These are phyloP conservation scores for Cyberlindnera euphorbiiphila DNA, from an alignment of 805 yeast genomes.

Conservation along the genomic window DNA sequence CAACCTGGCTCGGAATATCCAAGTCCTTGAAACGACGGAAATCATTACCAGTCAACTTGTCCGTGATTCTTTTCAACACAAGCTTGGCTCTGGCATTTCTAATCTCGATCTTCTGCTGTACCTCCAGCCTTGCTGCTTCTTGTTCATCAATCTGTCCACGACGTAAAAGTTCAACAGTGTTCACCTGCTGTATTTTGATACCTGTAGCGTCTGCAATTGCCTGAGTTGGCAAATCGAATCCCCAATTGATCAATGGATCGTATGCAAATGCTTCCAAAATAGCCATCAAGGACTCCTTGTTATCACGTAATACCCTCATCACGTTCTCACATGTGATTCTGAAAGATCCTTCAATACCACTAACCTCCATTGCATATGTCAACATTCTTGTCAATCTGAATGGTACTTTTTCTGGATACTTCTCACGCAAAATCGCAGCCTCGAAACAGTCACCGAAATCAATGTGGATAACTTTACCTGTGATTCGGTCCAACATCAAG, in stretches of 20 bases:
- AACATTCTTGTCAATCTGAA: constrained; percentile 95
- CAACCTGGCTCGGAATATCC: constrained; percentile 87
- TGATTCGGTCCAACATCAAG: constrained; percentile 86
- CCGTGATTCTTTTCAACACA: constrained; percentile 85
- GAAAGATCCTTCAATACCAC: constrained; percentile 97
- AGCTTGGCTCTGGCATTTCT: constrained; percentile 88
- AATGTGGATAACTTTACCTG: constrained; percentile 95
- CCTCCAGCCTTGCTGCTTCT: constrained; percentile 67
- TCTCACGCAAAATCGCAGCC: constrained; percentile 93
- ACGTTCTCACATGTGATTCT: constrained; percentile 96
- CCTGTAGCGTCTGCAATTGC: constrained; percentile 74
- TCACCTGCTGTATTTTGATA: constrained; percentile 59
- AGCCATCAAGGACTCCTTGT: constrained; percentile 96
- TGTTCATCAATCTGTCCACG: constrained; percentile 72
- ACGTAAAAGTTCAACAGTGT: constrained; percentile 66
- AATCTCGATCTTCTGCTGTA: constrained; percentile 65
- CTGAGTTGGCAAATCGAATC: constrained; percentile 86
- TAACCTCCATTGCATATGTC: constrained; percentile 97
- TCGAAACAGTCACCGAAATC: constrained; percentile 99
- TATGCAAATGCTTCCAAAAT: constrained; percentile 97
- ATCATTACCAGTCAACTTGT: constrained; percentile 92
- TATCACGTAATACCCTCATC: constrained; percentile 89
- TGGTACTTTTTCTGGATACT: constrained; percentile 97
- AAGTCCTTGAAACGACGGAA: constrained; percentile 68
- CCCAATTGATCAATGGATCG: constrained; percentile 98